These are phyloP conservation scores for Zopfia rhizophila DNA, from an alignment of 2,329 filamentous ascomycete genomes.

Conservation along the genomic window DNA sequence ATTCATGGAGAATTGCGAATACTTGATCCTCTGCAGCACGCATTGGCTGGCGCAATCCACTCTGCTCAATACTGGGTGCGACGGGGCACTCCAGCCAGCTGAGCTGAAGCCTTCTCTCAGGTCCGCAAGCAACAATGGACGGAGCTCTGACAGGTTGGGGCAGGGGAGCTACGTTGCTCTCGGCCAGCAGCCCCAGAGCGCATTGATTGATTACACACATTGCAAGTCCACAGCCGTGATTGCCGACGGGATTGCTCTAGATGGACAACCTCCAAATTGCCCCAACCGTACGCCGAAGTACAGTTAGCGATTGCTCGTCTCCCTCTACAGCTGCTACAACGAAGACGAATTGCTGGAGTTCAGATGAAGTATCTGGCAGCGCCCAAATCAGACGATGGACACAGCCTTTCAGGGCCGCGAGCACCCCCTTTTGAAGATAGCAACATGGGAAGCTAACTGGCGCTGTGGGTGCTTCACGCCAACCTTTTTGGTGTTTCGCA, in stretches of 20 bases:
- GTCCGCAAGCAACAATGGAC: constrained; percentile 11
- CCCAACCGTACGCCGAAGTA: no score
- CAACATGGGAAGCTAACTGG: no score
- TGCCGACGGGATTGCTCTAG: constrained; percentile 13
- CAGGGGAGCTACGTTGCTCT: constrained; percentile 22
- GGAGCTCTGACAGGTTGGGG: constrained; percentile 27
- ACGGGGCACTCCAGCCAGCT: neutral
- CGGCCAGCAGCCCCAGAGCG: constrained; percentile 4
- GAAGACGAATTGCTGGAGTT: no score
- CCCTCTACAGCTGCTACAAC: no score
- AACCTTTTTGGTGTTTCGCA: constrained; percentile 1
- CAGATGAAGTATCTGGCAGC: no score
- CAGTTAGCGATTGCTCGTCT: no score
- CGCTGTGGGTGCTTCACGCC: no score
- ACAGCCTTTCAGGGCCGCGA: constrained; percentile 13
- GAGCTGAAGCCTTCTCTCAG: neutral
- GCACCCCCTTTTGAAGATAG: constrained; percentile 1
- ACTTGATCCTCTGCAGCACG: constrained; percentile 2
- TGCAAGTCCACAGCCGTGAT: constrained; percentile 22
- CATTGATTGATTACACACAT: constrained; percentile 12
- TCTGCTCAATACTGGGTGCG: neutral
- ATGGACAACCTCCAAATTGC: constrained; percentile 12
- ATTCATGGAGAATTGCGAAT: neutral
- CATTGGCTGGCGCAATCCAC: constrained; percentile 11
- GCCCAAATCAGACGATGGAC: no score